phyloP scores from a whole-genome alignment of 768 basidiomycete genomes.

The Lactifluus piperatus region DNA sequence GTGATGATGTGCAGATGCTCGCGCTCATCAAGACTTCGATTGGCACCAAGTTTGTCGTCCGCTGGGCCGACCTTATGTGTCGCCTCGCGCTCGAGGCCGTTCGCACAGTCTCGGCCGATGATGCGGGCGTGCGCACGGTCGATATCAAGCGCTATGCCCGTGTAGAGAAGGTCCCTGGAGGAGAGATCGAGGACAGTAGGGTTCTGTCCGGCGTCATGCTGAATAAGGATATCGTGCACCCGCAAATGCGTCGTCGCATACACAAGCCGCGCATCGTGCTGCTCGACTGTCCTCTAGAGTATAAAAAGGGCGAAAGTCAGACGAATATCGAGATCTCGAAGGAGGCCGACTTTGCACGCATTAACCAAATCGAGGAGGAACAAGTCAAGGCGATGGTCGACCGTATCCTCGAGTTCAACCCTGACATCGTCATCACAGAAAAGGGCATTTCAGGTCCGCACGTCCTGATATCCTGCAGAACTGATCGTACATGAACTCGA shows the following conservation, averaged over 20 bases:
- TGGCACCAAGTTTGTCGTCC: conserved; percentile 93
- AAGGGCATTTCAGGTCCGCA: conserved; percentile 89
- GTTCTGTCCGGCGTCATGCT: conserved; percentile 91
- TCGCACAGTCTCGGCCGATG: conserved; percentile 74
- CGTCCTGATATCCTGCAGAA: not conserved
- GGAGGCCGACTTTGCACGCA: conserved; percentile 87
- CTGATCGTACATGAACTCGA: not conserved
- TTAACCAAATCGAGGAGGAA: conserved; percentile 94
- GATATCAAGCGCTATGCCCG: conserved; percentile 98
- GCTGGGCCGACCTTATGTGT: conserved; percentile 99
- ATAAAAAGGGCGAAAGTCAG: conserved; percentile 98
- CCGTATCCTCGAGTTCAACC: conserved; percentile 85
- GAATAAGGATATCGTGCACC: conserved; percentile 99
- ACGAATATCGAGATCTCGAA: conserved; percentile 98
- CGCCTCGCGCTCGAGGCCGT: conserved; percentile 88
- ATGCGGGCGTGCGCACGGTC: conserved; percentile 73
- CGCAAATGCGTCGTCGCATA: conserved; percentile 90
- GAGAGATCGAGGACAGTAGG: conserved; percentile 87
- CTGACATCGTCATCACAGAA: conserved; percentile 92
- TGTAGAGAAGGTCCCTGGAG: conserved; percentile 96
- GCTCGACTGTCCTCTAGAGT: conserved; percentile 92
- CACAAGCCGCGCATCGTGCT: conserved; percentile 81
- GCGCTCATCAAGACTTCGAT: conserved; percentile 96
- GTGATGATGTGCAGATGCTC: conserved; percentile 86
- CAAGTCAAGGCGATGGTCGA: conserved; percentile 85